Base-by-base conservation (phyloP, 2,329 filamentous ascomycete genomes). In the Orbilia oligospora region DNA sequence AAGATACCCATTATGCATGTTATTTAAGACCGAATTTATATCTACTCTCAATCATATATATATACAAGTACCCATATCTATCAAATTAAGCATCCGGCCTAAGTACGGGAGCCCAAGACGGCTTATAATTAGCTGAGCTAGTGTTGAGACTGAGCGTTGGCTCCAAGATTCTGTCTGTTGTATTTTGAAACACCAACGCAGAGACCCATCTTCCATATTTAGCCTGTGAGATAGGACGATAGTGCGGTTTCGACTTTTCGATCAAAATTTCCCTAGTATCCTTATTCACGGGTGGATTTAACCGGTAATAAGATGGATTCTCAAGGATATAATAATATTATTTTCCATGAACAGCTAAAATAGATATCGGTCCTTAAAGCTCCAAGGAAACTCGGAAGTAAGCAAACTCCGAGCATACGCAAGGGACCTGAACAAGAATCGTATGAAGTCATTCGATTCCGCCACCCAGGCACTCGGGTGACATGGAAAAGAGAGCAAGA, bases 291-390 rank as follows among this genome's bases (percentile, higher is more conserved):
- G 20, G 1, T 9, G 10, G 1, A 41, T 61, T 61, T 44, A 44
- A 44, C 56, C 56, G 36, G 55, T 61, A 61, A 61, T 61, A 61
- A 44, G 36, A 61, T 20, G 12, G 36, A n/a, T 1, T 44, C 18
- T 58, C 53, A 58, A 20, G 56, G 56, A 61, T 61, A 5, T 61
- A 61, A 24, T 61, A 61, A 61, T 18, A 44, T 61, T 61, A 61
- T 44, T 27, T 20, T 61, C 56, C 56, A 20, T 30, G n/a, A 44
- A 27, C 27, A 36, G 9, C 22, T 16, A 24, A n/a, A 20, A 41
- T n/a, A 36, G 56, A 61, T 27, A 24, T 41, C 20, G 36, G 56
- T 27, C 56, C 10, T 58, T 22, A 36, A 8, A 6, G 3, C 24
- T 55, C 27, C 14, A 22, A 58, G 16, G 33, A 38, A n/a, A 30